Percentiles rank a stretch among this genome's conserved stretches.
Evolutionary conservation across 106 monocot genomes (phyloP).

Genomic region (Chionographis japonica): DNA sequence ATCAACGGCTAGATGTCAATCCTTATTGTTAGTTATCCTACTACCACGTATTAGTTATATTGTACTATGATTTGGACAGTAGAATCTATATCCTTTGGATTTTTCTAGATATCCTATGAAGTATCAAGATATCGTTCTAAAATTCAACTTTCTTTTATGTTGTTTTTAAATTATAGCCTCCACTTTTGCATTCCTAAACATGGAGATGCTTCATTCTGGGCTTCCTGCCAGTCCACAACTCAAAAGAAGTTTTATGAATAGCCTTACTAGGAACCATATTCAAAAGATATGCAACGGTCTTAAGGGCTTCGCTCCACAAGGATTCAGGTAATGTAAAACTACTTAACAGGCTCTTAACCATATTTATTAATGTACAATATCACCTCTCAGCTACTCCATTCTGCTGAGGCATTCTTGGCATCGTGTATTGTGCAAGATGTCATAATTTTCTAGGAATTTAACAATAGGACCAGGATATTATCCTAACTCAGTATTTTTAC

Average conservation of each 20-base stretch:
- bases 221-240: constrained; percentile 10
- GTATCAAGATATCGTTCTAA: not conserved
- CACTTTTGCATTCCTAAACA: not conserved
- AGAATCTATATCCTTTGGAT: not conserved
- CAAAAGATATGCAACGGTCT: not conserved
- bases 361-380: constrained; percentile 6
- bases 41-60: not conserved
- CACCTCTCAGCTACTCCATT: constrained; percentile 1
- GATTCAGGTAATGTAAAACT: not conserved
- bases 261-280: not conserved
- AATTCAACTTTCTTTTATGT: not conserved
- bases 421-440: constrained; percentile 5
- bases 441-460: not conserved
- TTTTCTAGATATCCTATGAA: not conserved
- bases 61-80: not conserved
- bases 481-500: not conserved
- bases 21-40: too few relatives aligned
- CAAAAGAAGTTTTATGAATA: not conserved
- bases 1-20: too few relatives aligned
- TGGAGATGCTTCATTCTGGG: constrained; percentile 14
- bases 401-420: not conserved
- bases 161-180: not conserved
- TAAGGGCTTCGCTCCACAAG: constrained; percentile 2
- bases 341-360: constrained; percentile 1
- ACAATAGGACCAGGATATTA: not conserved